Evolutionary conservation across 768 basidiomycete species (phyloP).

Genomic region (Rhizopogon roseolus): DNA sequence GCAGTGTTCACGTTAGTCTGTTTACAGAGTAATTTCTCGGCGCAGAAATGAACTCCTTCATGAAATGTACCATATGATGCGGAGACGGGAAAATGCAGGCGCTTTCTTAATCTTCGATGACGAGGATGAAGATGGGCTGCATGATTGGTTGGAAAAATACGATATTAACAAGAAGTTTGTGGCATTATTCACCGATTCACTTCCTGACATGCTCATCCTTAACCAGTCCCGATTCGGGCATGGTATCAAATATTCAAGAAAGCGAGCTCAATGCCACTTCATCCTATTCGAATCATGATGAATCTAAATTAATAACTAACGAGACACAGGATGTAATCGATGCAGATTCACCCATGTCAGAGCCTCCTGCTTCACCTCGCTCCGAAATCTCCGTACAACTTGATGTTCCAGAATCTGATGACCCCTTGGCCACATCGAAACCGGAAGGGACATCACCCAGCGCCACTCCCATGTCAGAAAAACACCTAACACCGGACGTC

Average conservation of each 20-base stretch:
- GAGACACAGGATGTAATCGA: slow-evolving; percentile 12
- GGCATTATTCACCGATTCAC: slow-evolving; percentile 1
- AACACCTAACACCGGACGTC: slow-evolving; percentile 6
- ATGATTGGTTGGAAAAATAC: slow-evolving; percentile 51
- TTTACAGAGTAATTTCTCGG: slow-evolving; percentile 50
- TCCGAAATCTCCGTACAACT: slow-evolving; percentile 18
- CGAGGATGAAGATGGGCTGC: slow-evolving; percentile 33
- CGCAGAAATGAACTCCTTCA: slow-evolving; percentile 68
- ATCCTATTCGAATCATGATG: slow-evolving; percentile 8
- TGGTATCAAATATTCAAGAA: slow-evolving; percentile 33
- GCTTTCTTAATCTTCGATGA: slow-evolving; percentile 33
- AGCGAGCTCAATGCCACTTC: slow-evolving; percentile 23
- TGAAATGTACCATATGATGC: slow-evolving; percentile 67
- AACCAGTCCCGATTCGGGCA: slow-evolving; percentile 36
- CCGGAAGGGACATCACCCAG: slow-evolving; percentile 12
- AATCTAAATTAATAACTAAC: slow-evolving; percentile 3
- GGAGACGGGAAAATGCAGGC: slow-evolving; percentile 43
- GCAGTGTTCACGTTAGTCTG: background rate
- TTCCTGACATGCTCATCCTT: slow-evolving; percentile 3
- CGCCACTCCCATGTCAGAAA: slow-evolving; percentile 12
- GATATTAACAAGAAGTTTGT: slow-evolving; percentile 50
- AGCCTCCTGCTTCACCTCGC: slow-evolving; percentile 25
- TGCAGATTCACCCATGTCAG: slow-evolving; percentile 28
- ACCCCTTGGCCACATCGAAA: slow-evolving; percentile 4
- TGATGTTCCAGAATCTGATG: slow-evolving; percentile 21